Percentiles rank a stretch among this genome's conserved stretches.
Conservation (phyloP, 768 basidiomycete genomes). For the Kwoniella heveanensis region DNA sequence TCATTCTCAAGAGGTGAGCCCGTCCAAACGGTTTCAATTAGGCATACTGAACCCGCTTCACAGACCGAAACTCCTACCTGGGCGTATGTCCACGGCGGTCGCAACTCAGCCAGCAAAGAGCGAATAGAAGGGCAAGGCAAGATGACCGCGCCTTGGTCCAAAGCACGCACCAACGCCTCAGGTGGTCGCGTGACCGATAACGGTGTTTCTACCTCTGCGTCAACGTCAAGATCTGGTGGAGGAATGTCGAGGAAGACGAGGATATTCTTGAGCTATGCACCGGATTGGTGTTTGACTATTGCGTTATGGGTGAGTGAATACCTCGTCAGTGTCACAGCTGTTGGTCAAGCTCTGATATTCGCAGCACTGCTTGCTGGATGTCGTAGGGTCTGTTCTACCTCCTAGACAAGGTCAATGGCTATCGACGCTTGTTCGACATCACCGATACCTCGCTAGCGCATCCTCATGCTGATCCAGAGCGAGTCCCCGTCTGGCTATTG, state of each 20-base stretch:
- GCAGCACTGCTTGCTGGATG: no score
- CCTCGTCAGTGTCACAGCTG: no score
- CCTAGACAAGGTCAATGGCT: background rate
- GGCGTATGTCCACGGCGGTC: no score
- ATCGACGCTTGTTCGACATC: slow-evolving; percentile 44
- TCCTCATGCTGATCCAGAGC: slow-evolving; percentile 48
- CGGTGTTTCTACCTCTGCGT: background rate
- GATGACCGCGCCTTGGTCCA: slow-evolving; percentile 10
- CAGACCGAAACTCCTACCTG: no score
- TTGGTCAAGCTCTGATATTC: no score
- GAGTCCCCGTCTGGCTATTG: slow-evolving; percentile 50
- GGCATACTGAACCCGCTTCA: no score
- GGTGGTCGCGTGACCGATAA: slow-evolving; percentile 17
- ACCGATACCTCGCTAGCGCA: slow-evolving; percentile 47
- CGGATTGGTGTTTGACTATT: slow-evolving; percentile 53
- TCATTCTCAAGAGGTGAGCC: no score
- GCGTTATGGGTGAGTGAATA: slow-evolving; percentile 48
- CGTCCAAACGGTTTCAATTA: no score
- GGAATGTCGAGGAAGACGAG: slow-evolving; percentile 4
- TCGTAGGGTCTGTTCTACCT: background rate
- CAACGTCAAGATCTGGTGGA: slow-evolving; percentile 2
- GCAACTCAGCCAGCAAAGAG: no score
- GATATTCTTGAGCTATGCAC: slow-evolving; percentile 47
- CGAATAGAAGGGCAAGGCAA: background rate
- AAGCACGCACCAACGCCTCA: slow-evolving; percentile 5